Conservation (phyloP, 73 alveolate genomes). For the Paramecium octaurelia region DNA sequence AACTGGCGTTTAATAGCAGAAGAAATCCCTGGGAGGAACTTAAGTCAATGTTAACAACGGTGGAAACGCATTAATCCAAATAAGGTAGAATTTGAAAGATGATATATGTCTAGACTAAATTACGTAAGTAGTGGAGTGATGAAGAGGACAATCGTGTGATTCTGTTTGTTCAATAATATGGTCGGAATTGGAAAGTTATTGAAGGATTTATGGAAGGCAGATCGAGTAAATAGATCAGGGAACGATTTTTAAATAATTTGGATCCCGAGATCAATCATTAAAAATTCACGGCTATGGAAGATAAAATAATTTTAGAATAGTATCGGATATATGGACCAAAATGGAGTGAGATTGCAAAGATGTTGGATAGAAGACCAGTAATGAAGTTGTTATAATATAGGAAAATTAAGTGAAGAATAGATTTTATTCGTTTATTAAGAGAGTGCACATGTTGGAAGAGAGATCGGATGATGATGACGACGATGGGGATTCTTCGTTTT, state of each 20-base stretch:
- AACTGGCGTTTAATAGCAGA: conserved; percentile 1
- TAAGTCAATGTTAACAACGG: conserved; percentile 24
- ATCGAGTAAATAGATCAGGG: conserved; percentile 12
- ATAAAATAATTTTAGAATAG: background rate
- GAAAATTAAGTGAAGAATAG: conserved; percentile 47
- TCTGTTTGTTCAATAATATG: background rate
- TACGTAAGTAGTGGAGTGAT: conserved; percentile 30
- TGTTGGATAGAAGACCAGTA: conserved; percentile 48
- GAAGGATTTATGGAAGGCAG: conserved; percentile 27
- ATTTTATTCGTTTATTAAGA: conserved; percentile 20
- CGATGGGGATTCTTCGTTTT: background rate
- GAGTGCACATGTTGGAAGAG: conserved; percentile 15
- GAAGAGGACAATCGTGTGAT: conserved; percentile 37
- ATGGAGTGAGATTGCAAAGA: conserved; percentile 47
- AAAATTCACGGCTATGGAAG: conserved; percentile 14
- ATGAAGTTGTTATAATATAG: background rate
- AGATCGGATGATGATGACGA: conserved; percentile 29
- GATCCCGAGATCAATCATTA: conserved; percentile 19
- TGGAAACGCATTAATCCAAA: conserved; percentile 49
- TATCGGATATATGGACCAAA: conserved; percentile 39
- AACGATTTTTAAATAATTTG: conserved; percentile 17
- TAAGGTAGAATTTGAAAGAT: background rate
- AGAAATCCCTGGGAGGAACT: background rate
- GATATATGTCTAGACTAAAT: background rate
- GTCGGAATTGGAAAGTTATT: conserved; percentile 42